Evolutionary conservation across 2,329 filamentous ascomycete species (phyloP).

Genomic region (Paracamarosporium sp.): DNA sequence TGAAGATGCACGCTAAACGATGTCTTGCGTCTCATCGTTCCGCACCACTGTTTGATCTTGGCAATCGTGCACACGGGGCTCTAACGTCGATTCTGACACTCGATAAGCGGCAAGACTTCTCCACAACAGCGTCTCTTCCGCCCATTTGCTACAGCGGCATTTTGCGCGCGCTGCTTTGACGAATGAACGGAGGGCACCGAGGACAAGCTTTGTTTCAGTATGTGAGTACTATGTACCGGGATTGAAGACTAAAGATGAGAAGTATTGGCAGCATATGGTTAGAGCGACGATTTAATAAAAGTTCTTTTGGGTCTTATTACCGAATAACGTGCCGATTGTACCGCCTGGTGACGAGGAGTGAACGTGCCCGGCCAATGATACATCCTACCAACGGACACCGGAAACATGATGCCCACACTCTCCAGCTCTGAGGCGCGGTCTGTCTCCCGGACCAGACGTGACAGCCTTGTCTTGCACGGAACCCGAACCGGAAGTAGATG

Average conservation of each 20-base stretch:
- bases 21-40: constrained; percentile 29
- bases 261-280: constrained; percentile 14
- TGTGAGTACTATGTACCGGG: not conserved
- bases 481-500: not conserved
- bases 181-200: constrained; percentile 12
- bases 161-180: constrained; percentile 4
- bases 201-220: constrained; percentile 22
- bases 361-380: constrained; percentile 4
- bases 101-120: constrained; percentile 22
- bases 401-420: not conserved
- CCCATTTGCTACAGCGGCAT: constrained; percentile 21
- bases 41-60: constrained; percentile 47
- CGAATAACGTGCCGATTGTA: constrained; percentile 3
- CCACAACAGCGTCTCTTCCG: constrained; percentile 13
- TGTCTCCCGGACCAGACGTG: not conserved
- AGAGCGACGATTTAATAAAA: not conserved
- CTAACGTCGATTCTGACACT: constrained; percentile 30
- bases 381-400: not conserved
- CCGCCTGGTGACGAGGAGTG: not conserved
- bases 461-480: constrained; percentile 6
- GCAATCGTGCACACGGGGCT: constrained; percentile 33
- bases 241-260: not conserved
- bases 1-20: constrained; percentile 33
- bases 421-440: not conserved
- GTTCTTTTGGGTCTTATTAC: not conserved